Percentiles rank a stretch among this genome's conserved stretches.
These are phyloP conservation scores for Cyathus striatus DNA, from an alignment of 768 basidiomycete genomes.

Conservation along the genomic window DNA sequence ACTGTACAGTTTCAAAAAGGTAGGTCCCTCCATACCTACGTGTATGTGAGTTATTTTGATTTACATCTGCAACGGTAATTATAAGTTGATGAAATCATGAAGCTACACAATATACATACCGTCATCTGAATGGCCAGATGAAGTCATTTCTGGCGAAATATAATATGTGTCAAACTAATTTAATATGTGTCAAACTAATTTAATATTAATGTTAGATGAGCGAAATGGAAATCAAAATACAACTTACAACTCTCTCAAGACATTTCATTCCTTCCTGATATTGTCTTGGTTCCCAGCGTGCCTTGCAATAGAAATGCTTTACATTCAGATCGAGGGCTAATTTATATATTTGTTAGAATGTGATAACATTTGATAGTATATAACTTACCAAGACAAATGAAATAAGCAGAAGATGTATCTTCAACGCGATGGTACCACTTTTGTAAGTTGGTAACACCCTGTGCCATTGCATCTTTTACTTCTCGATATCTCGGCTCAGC, in stretches of 20 bases:
- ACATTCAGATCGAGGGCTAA: slow-evolving; percentile 15
- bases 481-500: slow-evolving; percentile 8
- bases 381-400: slow-evolving; percentile 15
- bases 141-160: too few relatives aligned
- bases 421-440: slow-evolving; percentile 27
- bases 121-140: too few relatives aligned
- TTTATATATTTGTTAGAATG: neutral
- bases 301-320: slow-evolving; percentile 12
- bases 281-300: slow-evolving; percentile 12
- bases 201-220: neutral
- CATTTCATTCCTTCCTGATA: too few relatives aligned
- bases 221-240: slow-evolving; percentile 1
- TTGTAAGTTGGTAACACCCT: slow-evolving; percentile 16
- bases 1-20: too few relatives aligned
- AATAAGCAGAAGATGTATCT: too few relatives aligned
- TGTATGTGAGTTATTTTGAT: too few relatives aligned
- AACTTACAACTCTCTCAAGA: slow-evolving; percentile 15
- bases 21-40: too few relatives aligned
- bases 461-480: slow-evolving; percentile 12
- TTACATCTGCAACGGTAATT: too few relatives aligned
- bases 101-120: too few relatives aligned
- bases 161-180: too few relatives aligned
- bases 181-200: slow-evolving; percentile 12
- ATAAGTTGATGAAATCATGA: too few relatives aligned
- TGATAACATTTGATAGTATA: slow-evolving; percentile 1